These are phyloP conservation scores for Jacaranda mimosifolia DNA, from an alignment of 257 asterid genomes.

Conservation along the genomic window DNA sequence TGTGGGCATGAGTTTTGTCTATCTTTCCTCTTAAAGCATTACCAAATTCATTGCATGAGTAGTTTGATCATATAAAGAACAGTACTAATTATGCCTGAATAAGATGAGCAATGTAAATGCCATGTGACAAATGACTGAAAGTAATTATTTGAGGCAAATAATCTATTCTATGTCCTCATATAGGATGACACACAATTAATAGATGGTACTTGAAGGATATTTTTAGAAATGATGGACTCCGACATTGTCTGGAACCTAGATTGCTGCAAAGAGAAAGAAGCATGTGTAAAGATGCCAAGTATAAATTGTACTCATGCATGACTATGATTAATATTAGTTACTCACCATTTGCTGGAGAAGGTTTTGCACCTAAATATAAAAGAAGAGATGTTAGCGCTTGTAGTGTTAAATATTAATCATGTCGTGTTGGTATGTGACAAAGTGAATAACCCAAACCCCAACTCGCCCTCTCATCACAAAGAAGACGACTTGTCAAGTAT, in stretches of 20 bases:
- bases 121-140: neutral
- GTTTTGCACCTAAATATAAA: conserved; percentile 72
- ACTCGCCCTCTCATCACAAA: neutral
- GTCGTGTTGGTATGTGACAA: neutral
- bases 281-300: conserved; percentile 24
- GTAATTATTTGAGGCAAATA: neutral
- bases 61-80: neutral
- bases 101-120: conserved; percentile 15
- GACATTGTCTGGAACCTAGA: conserved; percentile 92
- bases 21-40: neutral
- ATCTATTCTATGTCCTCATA: neutral
- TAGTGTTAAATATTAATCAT: conserved; percentile 12
- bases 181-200: neutral
- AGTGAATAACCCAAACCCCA: neutral
- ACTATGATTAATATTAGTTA: conserved; percentile 10
- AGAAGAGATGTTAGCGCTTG: conserved; percentile 23
- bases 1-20: neutral
- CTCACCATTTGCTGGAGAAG: conserved; percentile 93
- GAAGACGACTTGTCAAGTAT: too few species aligned
- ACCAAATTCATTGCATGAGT: conserved; percentile 7
- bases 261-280: conserved; percentile 70
- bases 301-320: neutral
- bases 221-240: conserved; percentile 81
- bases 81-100: neutral
- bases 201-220: conserved; percentile 66